These are phyloP conservation scores for Neonectria faginata DNA, from an alignment of 2,329 filamentous ascomycete species.

Conservation along the genomic window DNA sequence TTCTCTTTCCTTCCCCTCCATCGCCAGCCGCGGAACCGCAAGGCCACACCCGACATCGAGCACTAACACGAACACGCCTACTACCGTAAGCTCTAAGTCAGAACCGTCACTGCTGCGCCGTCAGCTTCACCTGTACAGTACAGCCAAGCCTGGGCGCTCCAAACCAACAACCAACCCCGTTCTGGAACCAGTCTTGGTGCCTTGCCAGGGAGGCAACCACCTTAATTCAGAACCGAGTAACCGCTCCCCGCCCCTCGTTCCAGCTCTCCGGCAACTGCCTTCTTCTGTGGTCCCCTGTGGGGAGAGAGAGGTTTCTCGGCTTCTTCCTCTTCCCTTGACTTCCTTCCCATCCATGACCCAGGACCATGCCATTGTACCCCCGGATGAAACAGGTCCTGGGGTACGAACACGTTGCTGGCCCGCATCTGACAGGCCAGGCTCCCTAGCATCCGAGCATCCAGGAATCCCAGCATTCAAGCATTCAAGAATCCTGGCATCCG, in stretches of 20 bases:
- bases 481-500: neutral
- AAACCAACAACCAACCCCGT: neutral
- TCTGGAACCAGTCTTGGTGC: neutral
- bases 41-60: constrained; percentile 21
- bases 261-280: neutral
- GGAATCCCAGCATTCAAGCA: neutral
- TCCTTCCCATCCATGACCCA: neutral
- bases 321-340: neutral
- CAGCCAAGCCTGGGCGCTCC: too few relatives aligned
- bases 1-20: neutral
- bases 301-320: neutral
- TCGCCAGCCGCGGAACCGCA: constrained; percentile 19
- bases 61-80: neutral
- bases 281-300: neutral
- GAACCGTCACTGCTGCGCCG: too few relatives aligned
- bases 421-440: constrained; percentile 22
- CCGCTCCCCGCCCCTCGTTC: neutral
- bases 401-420: constrained; percentile 17
- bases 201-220: constrained; percentile 5
- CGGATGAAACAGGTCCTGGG: constrained; percentile 16
- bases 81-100: too few relatives aligned
- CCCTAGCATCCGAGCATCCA: constrained; percentile 9
- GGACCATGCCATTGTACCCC: neutral
- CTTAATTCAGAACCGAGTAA: neutral
- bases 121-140: too few relatives aligned